A percentile compares a stretch with the other conserved stretches of the same genome.
These are phyloP conservation scores for Tylopilus sp. DNA, from an alignment of 1,284 basidiomycete genomes.

Conservation along the genomic window DNA sequence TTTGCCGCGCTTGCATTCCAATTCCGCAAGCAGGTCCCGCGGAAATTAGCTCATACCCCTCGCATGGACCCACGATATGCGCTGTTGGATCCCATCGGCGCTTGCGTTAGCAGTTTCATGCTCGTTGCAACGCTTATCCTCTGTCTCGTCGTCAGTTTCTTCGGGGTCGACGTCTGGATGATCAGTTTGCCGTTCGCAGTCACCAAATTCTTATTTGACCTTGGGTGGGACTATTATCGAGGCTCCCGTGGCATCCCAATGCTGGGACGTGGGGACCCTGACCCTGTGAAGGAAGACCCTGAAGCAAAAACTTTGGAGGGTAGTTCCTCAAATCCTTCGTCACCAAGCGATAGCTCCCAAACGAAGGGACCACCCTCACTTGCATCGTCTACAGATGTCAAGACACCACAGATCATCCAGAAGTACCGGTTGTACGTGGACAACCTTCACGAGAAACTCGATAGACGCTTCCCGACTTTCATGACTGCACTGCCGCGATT, in stretches of 20 bases:
- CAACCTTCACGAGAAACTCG: slow-evolving; percentile 36
- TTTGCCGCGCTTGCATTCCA: no score
- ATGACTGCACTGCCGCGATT: slow-evolving; percentile 76
- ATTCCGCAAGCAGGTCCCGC: slow-evolving; percentile 65
- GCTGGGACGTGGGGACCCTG: slow-evolving; percentile 18
- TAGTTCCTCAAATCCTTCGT: not conserved
- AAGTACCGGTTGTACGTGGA: slow-evolving; percentile 33
- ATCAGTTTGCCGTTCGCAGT: slow-evolving; percentile 86
- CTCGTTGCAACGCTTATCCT: slow-evolving; percentile 55
- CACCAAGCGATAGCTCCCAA: not conserved
- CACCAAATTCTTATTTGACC: slow-evolving; percentile 76
- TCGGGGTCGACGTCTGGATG: no score
- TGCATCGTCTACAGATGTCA: not conserved
- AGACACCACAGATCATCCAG: slow-evolving; percentile 11
- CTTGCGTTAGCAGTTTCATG: slow-evolving; percentile 61
- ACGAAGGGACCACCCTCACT: no score
- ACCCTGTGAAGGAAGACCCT: not conserved
- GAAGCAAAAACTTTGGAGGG: not conserved
- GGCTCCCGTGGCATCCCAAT: slow-evolving; percentile 42
- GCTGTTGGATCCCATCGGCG: slow-evolving; percentile 62
- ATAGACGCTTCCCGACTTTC: slow-evolving; percentile 78
- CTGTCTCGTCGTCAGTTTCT: no score
- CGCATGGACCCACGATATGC: slow-evolving; percentile 57
- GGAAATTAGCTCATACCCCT: slow-evolving; percentile 50
- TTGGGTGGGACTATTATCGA: slow-evolving; percentile 67